Percentiles rank a stretch among this genome's conserved stretches.
Evolutionary conservation across 768 basidiomycete genomes (phyloP).

Genomic region (Kwoniella sp.): DNA sequence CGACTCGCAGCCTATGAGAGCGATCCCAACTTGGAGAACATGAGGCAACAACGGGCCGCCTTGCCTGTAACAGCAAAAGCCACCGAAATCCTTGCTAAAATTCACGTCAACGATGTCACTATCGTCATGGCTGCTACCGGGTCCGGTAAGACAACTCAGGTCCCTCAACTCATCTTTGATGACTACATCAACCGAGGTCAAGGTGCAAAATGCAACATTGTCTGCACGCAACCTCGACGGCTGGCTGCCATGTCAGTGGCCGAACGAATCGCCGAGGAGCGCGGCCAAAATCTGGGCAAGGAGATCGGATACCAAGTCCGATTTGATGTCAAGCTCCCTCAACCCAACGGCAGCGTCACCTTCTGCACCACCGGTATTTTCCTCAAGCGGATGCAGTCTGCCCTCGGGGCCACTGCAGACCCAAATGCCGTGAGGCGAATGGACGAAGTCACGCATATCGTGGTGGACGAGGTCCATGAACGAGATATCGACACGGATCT

Average conservation of each 20-base stretch:
- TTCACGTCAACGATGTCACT: slow-evolving; percentile 77
- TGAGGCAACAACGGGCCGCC: slow-evolving; percentile 67
- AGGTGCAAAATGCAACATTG: slow-evolving; percentile 81
- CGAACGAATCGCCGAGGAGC: slow-evolving; percentile 83
- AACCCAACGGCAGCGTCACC: slow-evolving; percentile 78
- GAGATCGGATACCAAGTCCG: slow-evolving; percentile 89
- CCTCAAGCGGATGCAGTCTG: slow-evolving; percentile 78
- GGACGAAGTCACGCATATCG: slow-evolving; percentile 81
- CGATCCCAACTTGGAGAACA: slow-evolving; percentile 65
- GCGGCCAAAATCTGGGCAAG: slow-evolving; percentile 70
- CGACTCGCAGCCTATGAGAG: slow-evolving; percentile 65
- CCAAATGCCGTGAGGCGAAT: slow-evolving; percentile 57
- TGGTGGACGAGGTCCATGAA: slow-evolving; percentile 96
- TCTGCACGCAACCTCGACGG: slow-evolving; percentile 91
- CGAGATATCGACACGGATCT: slow-evolving; percentile 91
- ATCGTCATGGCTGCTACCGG: slow-evolving; percentile 54
- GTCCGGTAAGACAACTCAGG: slow-evolving; percentile 89
- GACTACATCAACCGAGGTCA: slow-evolving; percentile 74
- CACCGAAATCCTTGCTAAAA: slow-evolving; percentile 67
- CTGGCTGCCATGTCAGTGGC: slow-evolving; percentile 90
- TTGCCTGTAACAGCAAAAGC: slow-evolving; percentile 77
- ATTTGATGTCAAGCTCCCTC: slow-evolving; percentile 78
- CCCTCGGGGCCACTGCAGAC: slow-evolving; percentile 59
- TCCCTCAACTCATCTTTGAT: slow-evolving; percentile 89
- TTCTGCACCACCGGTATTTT: slow-evolving; percentile 94